These are phyloP conservation scores for Leucoagaricus sp. DNA, from an alignment of 1,284 basidiomycete species.

Conservation along the genomic window DNA sequence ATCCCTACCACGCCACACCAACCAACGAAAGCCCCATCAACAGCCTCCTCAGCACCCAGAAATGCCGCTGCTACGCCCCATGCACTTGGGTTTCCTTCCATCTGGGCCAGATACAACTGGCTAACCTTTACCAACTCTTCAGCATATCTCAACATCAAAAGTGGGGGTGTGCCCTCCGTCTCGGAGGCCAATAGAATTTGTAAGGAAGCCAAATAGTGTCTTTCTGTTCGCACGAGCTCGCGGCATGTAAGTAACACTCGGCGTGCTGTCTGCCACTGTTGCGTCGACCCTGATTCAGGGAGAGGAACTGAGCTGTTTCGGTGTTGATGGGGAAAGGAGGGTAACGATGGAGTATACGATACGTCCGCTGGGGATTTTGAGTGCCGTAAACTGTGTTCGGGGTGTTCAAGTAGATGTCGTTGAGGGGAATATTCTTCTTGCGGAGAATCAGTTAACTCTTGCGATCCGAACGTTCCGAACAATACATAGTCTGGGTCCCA, in stretches of 20 bases:
- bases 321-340: constrained; percentile 17
- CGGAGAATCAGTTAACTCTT: not conserved
- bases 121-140: constrained; percentile 51
- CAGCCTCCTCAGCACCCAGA: constrained; percentile 49
- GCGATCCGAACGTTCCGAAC: constrained; percentile 9
- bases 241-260: constrained; percentile 54
- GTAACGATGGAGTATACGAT: constrained; percentile 19
- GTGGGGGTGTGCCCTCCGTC: constrained; percentile 48
- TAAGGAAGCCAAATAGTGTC: constrained; percentile 57
- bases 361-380: not conserved
- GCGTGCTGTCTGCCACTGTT: constrained; percentile 54
- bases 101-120: constrained; percentile 43
- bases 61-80: constrained; percentile 63
- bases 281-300: constrained; percentile 18
- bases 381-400: not conserved
- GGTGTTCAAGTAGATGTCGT: not conserved
- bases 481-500: constrained; percentile 15
- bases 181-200: constrained; percentile 42
- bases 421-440: not conserved
- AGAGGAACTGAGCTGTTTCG: constrained; percentile 20
- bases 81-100: constrained; percentile 61
- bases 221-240: constrained; percentile 68
- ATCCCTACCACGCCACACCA: constrained; percentile 65
- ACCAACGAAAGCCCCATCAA: constrained; percentile 57
- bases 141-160: constrained; percentile 53